Evolutionary conservation across 208 protist genomes (phyloP).

Genomic region (Phytomonas sp.): DNA sequence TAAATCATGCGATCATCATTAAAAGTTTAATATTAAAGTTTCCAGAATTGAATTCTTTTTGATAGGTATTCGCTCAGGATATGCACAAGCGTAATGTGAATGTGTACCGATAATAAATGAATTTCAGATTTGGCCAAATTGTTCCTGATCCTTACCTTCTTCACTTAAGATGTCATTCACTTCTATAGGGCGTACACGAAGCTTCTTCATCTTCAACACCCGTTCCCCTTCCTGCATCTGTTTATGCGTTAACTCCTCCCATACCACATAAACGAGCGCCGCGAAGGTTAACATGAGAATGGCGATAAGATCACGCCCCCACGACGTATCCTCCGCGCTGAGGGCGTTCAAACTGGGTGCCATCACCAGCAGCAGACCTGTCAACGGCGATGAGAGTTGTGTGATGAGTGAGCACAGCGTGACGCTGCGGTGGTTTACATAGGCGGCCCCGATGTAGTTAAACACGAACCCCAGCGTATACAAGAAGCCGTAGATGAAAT

Average conservation of each 20-base stretch:
- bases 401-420: constrained; percentile 73
- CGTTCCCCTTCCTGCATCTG: constrained; percentile 55
- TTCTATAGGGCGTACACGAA: constrained; percentile 16
- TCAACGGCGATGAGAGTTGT: constrained; percentile 69
- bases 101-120: no score
- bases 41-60: not conserved
- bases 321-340: constrained; percentile 43
- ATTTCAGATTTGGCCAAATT: no score
- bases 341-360: constrained; percentile 62
- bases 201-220: constrained; percentile 45
- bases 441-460: constrained; percentile 64
- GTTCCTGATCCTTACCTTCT: no score
- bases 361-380: constrained; percentile 63
- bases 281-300: constrained; percentile 49
- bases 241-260: constrained; percentile 72
- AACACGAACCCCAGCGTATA: constrained; percentile 75
- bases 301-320: constrained; percentile 61
- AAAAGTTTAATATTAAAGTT: not conserved
- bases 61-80: no score
- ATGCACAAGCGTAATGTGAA: no score
- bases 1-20: not conserved
- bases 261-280: constrained; percentile 59
- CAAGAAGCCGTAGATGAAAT: constrained; percentile 59
- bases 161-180: not conserved
- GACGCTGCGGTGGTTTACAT: constrained; percentile 85